A percentile compares a stretch with the other conserved stretches of the same genome.
Evolutionary conservation across 2,329 filamentous ascomycete genomes (phyloP).

Genomic region (Pseudogymnoascus sp.): DNA sequence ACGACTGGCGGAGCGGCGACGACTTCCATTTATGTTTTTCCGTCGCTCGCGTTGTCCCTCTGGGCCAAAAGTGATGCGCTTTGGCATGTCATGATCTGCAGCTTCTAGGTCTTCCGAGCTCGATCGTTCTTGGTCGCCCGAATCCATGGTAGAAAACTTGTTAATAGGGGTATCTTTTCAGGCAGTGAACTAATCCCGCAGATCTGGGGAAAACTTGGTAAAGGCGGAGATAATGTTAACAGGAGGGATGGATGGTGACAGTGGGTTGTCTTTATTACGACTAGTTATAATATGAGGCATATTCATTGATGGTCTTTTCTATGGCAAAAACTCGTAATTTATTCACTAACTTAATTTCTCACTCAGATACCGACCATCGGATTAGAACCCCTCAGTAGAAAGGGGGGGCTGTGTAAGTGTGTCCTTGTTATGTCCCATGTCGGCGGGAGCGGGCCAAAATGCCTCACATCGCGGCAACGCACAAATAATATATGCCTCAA

Average conservation of each 20-base stretch:
- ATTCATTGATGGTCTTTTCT: not conserved
- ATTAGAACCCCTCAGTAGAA: not conserved
- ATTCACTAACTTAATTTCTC: not conserved
- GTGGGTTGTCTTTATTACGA: not conserved
- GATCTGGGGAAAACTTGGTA: not conserved
- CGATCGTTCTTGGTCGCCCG: not conserved
- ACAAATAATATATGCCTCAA: slow-evolving; percentile 10
- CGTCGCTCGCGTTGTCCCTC: not conserved
- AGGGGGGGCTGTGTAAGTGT: not conserved
- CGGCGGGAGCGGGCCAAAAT: slow-evolving; percentile 3
- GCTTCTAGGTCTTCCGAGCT: slow-evolving; percentile 9
- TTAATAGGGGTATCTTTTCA: not conserved
- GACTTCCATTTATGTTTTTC: not conserved
- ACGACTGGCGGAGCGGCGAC: slow-evolving; percentile 17
- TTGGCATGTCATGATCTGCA: not conserved
- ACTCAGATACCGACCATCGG: not conserved
- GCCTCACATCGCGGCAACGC: not conserved
- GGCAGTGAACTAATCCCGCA: not conserved
- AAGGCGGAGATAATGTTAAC: not conserved
- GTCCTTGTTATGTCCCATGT: not conserved
- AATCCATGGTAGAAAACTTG: not conserved
- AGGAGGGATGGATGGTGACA: not conserved
- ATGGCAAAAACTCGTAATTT: not conserved
- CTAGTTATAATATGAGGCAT: not conserved
- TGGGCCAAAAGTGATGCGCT: slow-evolving; percentile 8